Evolutionary conservation across 202 grass and related monocot species (phyloP).

Genomic region (Saccharum hybrid): DNA sequence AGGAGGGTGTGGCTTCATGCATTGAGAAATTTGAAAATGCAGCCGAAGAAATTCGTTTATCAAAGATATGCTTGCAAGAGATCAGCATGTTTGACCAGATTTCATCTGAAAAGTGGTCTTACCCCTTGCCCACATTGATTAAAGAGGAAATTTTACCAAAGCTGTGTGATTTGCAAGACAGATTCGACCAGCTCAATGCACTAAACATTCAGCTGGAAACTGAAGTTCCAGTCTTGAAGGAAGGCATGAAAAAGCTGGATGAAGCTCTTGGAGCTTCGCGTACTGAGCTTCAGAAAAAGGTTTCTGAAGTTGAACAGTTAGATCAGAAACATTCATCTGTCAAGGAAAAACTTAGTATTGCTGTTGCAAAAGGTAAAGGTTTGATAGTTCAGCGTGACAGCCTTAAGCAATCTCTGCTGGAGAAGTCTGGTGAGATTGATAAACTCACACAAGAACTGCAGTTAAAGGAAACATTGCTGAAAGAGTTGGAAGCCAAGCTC

Average conservation of each 20-base stretch:
- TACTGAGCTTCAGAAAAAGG: slow-evolving; percentile 64
- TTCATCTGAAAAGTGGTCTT: slow-evolving; percentile 67
- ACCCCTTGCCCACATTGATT: slow-evolving; percentile 67
- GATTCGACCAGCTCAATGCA: slow-evolving; percentile 60
- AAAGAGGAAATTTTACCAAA: slow-evolving; percentile 62
- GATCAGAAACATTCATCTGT: slow-evolving; percentile 88
- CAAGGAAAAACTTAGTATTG: slow-evolving; percentile 93
- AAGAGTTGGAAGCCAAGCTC: slow-evolving; percentile 78
- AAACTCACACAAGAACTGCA: slow-evolving; percentile 72
- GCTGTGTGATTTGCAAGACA: slow-evolving; percentile 57
- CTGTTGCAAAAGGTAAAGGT: slow-evolving; percentile 95
- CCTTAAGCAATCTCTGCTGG: slow-evolving; percentile 87
- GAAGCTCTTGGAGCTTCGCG: slow-evolving; percentile 53
- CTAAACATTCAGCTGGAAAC: slow-evolving; percentile 77
- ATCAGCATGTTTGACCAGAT: slow-evolving; percentile 58
- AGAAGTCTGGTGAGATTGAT: slow-evolving; percentile 81
- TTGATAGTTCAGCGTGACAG: slow-evolving; percentile 90
- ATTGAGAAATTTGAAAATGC: slow-evolving; percentile 70
- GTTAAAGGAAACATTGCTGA: slow-evolving; percentile 64
- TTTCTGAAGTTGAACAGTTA: slow-evolving; percentile 72
- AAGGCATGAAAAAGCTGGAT: slow-evolving; percentile 62
- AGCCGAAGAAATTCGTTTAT: slow-evolving; percentile 64
- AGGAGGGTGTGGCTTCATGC: slow-evolving; percentile 63
- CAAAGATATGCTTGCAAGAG: slow-evolving; percentile 80
- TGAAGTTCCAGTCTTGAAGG: slow-evolving; percentile 69